Evolutionary conservation across 2,329 filamentous ascomycete species (phyloP).

Genomic region (Pyrenophora graminea): DNA sequence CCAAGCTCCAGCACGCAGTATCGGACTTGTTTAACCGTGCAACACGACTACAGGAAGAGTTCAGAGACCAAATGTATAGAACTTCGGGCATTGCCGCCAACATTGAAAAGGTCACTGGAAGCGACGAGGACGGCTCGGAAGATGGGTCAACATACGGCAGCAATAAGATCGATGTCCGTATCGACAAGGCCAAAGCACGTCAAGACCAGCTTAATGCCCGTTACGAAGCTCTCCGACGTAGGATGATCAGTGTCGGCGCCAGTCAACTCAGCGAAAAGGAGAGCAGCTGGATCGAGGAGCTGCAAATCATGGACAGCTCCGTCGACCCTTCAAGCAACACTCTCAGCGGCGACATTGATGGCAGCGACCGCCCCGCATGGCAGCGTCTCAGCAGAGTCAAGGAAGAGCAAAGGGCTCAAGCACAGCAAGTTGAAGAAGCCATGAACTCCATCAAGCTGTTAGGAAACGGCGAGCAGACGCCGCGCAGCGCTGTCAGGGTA

Average conservation of each 20-base stretch:
- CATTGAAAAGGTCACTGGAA: slow-evolving; percentile 68
- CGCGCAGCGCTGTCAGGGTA: slow-evolving; percentile 29
- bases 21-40: slow-evolving; percentile 75
- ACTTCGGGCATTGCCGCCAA: slow-evolving; percentile 67
- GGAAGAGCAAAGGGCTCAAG: slow-evolving; percentile 58
- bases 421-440: slow-evolving; percentile 30
- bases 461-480: slow-evolving; percentile 17
- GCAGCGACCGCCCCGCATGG: slow-evolving; percentile 47
- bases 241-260: slow-evolving; percentile 53
- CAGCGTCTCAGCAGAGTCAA: slow-evolving; percentile 63
- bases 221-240: slow-evolving; percentile 62
- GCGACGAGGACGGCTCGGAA: slow-evolving; percentile 52
- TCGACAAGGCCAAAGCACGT: slow-evolving; percentile 59
- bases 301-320: slow-evolving; percentile 50
- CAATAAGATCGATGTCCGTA: slow-evolving; percentile 62
- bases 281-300: slow-evolving; percentile 62
- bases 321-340: slow-evolving; percentile 38
- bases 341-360: slow-evolving; percentile 39
- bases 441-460: slow-evolving; percentile 20
- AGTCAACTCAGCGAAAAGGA: slow-evolving; percentile 67
- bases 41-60: slow-evolving; percentile 68
- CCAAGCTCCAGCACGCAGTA: slow-evolving; percentile 69
- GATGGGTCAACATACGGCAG: slow-evolving; percentile 56
- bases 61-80: slow-evolving; percentile 68
- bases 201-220: slow-evolving; percentile 63